Evolutionary conservation across 2,329 filamentous ascomycete genomes (phyloP).

Genomic region (Fusarium buxicola): DNA sequence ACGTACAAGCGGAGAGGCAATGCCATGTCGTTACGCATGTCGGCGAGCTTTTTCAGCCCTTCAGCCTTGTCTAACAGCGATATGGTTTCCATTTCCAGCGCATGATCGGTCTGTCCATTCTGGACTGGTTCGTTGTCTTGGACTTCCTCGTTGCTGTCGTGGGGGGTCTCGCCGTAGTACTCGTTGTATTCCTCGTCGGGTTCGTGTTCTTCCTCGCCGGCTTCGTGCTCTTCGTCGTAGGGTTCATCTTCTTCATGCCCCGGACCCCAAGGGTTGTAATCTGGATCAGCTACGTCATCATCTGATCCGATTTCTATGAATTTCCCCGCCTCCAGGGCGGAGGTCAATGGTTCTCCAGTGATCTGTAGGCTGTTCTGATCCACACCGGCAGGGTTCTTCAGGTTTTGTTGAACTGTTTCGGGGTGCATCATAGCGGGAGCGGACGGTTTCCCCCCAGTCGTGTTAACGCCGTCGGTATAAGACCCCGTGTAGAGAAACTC

Average conservation of each 20-base stretch:
- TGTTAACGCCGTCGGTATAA: conserved; percentile 22
- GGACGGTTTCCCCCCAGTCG: neutral
- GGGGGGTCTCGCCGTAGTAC: neutral
- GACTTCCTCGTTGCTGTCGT: neutral
- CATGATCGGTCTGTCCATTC: neutral
- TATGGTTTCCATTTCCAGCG: neutral
- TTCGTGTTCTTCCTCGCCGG: neutral
- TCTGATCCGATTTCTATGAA: too few relatives aligned
- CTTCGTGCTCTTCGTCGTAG: neutral
- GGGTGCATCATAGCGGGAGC: neutral
- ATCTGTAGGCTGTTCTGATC: neutral
- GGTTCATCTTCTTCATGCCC: neutral
- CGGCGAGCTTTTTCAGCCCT: neutral
- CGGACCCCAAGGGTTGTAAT: too few relatives aligned
- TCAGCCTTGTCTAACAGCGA: neutral
- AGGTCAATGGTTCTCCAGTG: neutral
- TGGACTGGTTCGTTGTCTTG: neutral
- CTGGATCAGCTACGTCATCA: neutral
- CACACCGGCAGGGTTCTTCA: conserved; percentile 13
- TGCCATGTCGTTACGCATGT: conserved; percentile 19
- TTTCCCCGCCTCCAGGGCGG: neutral
- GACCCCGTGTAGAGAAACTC: conserved; percentile 48
- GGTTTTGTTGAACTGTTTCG: conserved; percentile 16
- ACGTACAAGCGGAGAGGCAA: conserved; percentile 47
- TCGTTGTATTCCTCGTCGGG: conserved; percentile 30